Conservation (phyloP, 2,329 filamentous ascomycete genomes). For the Penicillium sp. region DNA sequence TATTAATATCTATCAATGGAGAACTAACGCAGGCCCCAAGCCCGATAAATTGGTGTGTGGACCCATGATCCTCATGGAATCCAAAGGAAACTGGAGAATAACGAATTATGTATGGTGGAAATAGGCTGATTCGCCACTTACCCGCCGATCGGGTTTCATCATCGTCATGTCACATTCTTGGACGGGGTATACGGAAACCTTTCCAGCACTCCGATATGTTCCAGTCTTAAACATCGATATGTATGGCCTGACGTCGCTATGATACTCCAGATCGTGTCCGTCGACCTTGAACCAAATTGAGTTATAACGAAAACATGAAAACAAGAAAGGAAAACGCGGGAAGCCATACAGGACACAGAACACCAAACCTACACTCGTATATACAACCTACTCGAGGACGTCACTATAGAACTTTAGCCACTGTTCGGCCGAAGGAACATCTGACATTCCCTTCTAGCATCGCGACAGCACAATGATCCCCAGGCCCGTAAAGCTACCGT, state of each 20-base stretch:
- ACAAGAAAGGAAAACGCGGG: background rate
- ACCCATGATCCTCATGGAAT: constrained; percentile 5
- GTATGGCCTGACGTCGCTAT: background rate
- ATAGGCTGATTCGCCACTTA: constrained; percentile 5
- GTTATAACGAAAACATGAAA: background rate
- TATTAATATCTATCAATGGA: background rate
- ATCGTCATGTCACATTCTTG: constrained; percentile 5
- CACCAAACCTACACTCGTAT: background rate
- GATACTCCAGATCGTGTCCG: background rate
- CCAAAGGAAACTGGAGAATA: background rate
- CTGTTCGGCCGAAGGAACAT: background rate
- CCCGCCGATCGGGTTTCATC: constrained; percentile 11
- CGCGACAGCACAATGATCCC: background rate
- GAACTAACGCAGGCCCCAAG: constrained; percentile 10
- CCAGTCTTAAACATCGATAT: background rate
- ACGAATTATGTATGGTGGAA: constrained; percentile 2
- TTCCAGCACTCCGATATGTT: background rate
- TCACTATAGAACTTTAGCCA: background rate
- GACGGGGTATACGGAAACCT: background rate
- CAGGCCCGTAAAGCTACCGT: background rate
- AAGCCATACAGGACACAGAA: background rate
- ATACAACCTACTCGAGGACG: background rate
- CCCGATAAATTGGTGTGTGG: background rate
- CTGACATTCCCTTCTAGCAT: background rate
- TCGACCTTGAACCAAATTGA: background rate